These are phyloP conservation scores for Ceriops tagal DNA, from an alignment of 345 rosid species.

Conservation along the genomic window DNA sequence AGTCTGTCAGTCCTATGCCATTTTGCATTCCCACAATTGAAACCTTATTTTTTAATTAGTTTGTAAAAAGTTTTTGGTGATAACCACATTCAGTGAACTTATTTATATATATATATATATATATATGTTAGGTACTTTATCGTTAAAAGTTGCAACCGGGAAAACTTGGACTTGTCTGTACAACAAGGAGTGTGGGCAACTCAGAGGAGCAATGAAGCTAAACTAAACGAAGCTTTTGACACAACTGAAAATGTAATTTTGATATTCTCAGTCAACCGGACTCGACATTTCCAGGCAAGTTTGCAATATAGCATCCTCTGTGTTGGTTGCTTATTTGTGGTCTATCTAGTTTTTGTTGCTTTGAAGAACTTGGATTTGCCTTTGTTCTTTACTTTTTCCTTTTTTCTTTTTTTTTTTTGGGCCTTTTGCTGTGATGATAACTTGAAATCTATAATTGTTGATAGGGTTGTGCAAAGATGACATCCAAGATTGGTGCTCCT, in stretches of 20 bases:
- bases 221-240: conserved; percentile 96
- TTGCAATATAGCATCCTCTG: conserved; percentile 20
- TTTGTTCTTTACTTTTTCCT: neutral
- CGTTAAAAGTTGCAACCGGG: conserved; percentile 94
- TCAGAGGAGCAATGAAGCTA: conserved; percentile 97
- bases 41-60: conserved; percentile 12
- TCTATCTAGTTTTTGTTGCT: neutral
- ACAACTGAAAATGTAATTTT: conserved; percentile 83
- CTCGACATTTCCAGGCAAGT: conserved; percentile 93
- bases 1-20: neutral
- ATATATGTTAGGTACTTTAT: conserved; percentile 77
- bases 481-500: conserved; percentile 87
- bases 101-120: conserved; percentile 18
- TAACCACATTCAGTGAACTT: conserved; percentile 11
- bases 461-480: conserved; percentile 99
- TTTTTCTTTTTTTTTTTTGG: no score
- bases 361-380: neutral
- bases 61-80: conserved; percentile 10
- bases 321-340: neutral
- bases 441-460: conserved; percentile 18
- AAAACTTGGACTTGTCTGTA: conserved; percentile 93
- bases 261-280: conserved; percentile 92
- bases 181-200: conserved; percentile 99
- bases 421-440: conserved; percentile 10
- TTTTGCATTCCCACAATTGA: conserved; percentile 9